phyloP scores from a whole-genome alignment of 257 asterid genomes.

The Cinchona pubescens region DNA sequence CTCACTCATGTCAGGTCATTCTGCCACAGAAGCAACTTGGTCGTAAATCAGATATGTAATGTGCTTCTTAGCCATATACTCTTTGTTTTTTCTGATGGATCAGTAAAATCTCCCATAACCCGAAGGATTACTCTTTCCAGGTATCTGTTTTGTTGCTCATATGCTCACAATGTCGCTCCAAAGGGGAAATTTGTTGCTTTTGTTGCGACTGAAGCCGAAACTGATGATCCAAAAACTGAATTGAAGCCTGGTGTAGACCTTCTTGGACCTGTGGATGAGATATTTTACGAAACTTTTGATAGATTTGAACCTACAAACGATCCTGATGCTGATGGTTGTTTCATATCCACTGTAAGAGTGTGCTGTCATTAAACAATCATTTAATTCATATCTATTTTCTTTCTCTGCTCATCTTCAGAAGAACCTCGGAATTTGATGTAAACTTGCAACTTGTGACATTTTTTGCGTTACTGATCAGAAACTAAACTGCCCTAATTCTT shows the following conservation, averaged over 20 bases:
- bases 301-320: constrained; percentile 63
- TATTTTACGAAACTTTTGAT: constrained; percentile 81
- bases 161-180: constrained; percentile 90
- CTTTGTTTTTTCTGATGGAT: too few species aligned
- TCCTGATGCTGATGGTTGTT: constrained; percentile 57
- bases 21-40: constrained; percentile 98
- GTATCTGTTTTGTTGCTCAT: constrained; percentile 97
- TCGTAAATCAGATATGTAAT: constrained; percentile 93
- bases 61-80: constrained; percentile 19
- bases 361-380: background rate
- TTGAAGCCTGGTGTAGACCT: constrained; percentile 90
- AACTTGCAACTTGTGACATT: background rate
- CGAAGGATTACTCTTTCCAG: constrained; percentile 30
- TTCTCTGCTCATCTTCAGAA: background rate
- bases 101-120: background rate
- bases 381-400: background rate
- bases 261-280: constrained; percentile 89
- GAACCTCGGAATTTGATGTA: background rate
- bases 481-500: constrained; percentile 15
- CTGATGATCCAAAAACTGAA: constrained; percentile 80
- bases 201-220: constrained; percentile 84
- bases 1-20: constrained; percentile 96
- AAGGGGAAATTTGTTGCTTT: constrained; percentile 86
- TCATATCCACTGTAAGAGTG: constrained; percentile 62
- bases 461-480: constrained; percentile 1